phyloP scores from a whole-genome alignment of 2,329 filamentous ascomycete genomes.

The Diplodia intermedia region DNA sequence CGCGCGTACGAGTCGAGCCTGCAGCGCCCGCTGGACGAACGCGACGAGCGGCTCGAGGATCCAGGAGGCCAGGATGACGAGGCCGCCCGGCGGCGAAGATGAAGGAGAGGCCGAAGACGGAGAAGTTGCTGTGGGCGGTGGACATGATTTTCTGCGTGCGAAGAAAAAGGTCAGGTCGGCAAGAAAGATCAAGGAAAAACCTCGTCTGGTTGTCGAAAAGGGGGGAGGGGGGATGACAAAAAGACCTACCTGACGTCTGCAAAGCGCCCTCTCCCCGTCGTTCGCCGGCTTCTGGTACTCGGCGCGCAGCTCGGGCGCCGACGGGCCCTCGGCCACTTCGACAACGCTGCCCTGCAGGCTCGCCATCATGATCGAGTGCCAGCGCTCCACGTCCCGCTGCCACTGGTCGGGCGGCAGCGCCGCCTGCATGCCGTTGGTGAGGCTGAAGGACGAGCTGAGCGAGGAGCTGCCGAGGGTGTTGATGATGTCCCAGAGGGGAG shows the following conservation, averaged over 20 bases:
- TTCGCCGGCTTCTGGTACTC: conserved; percentile 14
- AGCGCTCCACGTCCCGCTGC: conserved; percentile 36
- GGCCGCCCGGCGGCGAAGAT: background rate
- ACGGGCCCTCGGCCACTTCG: conserved; percentile 29
- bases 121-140: background rate
- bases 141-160: background rate
- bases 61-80: background rate
- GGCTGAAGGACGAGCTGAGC: background rate
- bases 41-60: background rate
- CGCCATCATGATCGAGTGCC: conserved; percentile 33
- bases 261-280: background rate
- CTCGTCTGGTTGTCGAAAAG: too few relatives aligned
- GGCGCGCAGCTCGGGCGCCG: conserved; percentile 18
- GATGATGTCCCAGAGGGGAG: background rate
- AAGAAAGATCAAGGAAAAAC: too few relatives aligned
- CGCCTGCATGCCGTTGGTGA: conserved; percentile 29
- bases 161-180: too few relatives aligned
- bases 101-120: background rate
- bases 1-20: conserved; percentile 31
- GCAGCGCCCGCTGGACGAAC: background rate
- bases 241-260: background rate
- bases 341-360: conserved; percentile 32
- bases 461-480: background rate
- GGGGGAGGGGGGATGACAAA: too few relatives aligned
- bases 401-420: conserved; percentile 36